These are phyloP conservation scores for Malassezia japonica DNA, from an alignment of 1,284 basidiomycete species.

Conservation along the genomic window DNA sequence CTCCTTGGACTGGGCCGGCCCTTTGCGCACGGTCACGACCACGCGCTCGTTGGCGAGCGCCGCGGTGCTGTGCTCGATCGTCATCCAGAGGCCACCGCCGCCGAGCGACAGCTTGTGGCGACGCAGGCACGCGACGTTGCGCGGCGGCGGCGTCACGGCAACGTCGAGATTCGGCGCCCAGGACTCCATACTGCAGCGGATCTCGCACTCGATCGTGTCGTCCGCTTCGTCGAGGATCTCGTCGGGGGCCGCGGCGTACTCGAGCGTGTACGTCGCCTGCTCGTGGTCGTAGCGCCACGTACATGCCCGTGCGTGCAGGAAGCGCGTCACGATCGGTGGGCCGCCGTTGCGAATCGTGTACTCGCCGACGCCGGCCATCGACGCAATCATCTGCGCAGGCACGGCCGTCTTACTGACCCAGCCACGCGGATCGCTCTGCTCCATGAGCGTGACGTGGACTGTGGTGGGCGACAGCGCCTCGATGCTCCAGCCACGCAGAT, in stretches of 20 bases:
- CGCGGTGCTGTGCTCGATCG: constrained; percentile 73
- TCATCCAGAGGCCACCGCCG: constrained; percentile 93
- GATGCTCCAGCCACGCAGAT: constrained; percentile 92
- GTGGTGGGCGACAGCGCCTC: constrained; percentile 91
- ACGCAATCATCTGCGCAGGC: constrained; percentile 65
- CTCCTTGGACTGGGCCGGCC: constrained; percentile 52
- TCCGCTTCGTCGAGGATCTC: constrained; percentile 53
- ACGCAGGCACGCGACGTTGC: constrained; percentile 68
- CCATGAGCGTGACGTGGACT: constrained; percentile 82
- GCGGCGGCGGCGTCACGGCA: constrained; percentile 86
- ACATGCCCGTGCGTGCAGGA: constrained; percentile 66
- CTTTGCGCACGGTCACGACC: constrained; percentile 62
- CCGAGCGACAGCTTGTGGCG: constrained; percentile 75
- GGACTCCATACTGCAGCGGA: constrained; percentile 83
- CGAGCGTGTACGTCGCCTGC: constrained; percentile 67
- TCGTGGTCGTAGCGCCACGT: constrained; percentile 78
- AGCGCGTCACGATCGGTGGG: constrained; percentile 74
- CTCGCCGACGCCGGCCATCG: constrained; percentile 79
- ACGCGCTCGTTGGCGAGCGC: constrained; percentile 60
- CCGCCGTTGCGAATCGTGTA: constrained; percentile 87
- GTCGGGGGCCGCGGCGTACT: constrained; percentile 60
- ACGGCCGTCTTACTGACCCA: constrained; percentile 93
- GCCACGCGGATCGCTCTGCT: constrained; percentile 93
- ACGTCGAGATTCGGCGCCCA: constrained; percentile 83
- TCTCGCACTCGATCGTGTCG: constrained; percentile 68